A percentile compares a stretch with the other conserved stretches of the same genome.
These are phyloP conservation scores for Calonectria honghensis DNA, from an alignment of 2,329 filamentous ascomycete species.

Conservation along the genomic window DNA sequence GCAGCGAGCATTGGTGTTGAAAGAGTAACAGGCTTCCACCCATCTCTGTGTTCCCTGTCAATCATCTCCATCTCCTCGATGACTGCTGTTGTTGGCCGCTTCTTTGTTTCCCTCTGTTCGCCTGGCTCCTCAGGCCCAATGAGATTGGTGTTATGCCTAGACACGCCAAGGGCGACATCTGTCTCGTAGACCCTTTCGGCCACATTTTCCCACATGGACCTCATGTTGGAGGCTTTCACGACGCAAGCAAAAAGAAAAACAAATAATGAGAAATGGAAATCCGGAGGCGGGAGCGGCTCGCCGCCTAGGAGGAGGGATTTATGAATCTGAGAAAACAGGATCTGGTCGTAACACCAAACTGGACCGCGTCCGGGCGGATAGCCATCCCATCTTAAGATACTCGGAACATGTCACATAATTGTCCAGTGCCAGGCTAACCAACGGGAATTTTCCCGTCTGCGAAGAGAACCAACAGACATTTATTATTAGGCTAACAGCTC, in stretches of 20 bases:
- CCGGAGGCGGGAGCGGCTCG: background rate
- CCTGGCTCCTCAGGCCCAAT: slow-evolving; percentile 16
- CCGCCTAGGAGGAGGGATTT: background rate
- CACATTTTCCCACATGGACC: slow-evolving; percentile 32
- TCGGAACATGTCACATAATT: background rate
- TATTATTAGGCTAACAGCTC: slow-evolving; percentile 39
- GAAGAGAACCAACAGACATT: slow-evolving; percentile 28
- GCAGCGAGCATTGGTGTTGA: slow-evolving; percentile 60
- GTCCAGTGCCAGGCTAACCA: background rate
- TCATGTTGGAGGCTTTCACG: slow-evolving; percentile 25
- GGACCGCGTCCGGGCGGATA: background rate
- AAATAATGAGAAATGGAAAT: background rate
- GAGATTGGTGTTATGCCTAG: slow-evolving; percentile 1
- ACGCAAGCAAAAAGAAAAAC: background rate
- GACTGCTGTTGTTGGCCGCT: slow-evolving; percentile 14
- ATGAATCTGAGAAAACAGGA: slow-evolving; percentile 2
- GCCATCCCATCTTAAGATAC: slow-evolving; percentile 8
- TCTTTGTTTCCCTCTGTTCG: background rate
- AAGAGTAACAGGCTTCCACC: slow-evolving; percentile 52
- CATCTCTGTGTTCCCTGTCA: background rate
- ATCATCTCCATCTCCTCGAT: background rate
- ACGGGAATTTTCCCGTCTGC: background rate
- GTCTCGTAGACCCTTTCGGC: slow-evolving; percentile 31
- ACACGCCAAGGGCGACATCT: slow-evolving; percentile 8
- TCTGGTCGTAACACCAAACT: background rate